Percentiles rank a stretch among this genome's conserved stretches.
These are phyloP conservation scores for Colletotrichum neosansevieriae DNA, from an alignment of 2,329 filamentous ascomycete species.

Conservation along the genomic window DNA sequence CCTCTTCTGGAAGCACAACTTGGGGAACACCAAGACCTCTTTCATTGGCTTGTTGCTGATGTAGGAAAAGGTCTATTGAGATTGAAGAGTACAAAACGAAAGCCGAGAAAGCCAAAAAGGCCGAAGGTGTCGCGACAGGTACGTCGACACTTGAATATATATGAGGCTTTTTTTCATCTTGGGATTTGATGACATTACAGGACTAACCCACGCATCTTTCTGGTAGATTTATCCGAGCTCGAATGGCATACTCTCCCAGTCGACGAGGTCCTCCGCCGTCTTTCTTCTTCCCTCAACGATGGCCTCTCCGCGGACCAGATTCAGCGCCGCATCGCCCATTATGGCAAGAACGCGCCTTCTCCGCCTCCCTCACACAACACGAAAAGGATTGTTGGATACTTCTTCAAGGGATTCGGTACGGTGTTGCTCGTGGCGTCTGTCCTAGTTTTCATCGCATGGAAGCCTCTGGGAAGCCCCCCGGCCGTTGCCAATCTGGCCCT, in stretches of 20 bases:
- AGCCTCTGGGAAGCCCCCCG: constrained; percentile 78
- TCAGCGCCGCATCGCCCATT: constrained; percentile 65
- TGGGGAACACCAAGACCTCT: not conserved
- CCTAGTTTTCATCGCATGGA: constrained; percentile 83
- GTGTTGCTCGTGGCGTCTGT: constrained; percentile 77
- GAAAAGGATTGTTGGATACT: constrained; percentile 73
- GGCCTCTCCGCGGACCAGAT: constrained; percentile 73
- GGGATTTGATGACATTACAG: not conserved
- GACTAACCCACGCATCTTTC: not conserved
- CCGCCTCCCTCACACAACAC: constrained; percentile 72
- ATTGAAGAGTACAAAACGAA: constrained; percentile 63
- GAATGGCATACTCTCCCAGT: constrained; percentile 75
- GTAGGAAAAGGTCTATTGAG: constrained; percentile 54
- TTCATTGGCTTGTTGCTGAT: constrained; percentile 10
- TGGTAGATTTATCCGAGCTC: constrained; percentile 68
- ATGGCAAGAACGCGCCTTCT: constrained; percentile 76
- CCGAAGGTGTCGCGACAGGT: constrained; percentile 61
- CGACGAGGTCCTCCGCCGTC: constrained; percentile 69
- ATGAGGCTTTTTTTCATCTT: not conserved
- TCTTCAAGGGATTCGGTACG: constrained; percentile 82
- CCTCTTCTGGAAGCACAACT: not conserved
- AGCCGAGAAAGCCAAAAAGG: constrained; percentile 52
- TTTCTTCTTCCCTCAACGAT: constrained; percentile 65
- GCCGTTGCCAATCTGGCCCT: constrained; percentile 77
- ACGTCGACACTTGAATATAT: constrained; percentile 14